Base-by-base conservation (phyloP, 2,329 filamentous ascomycete genomes). In the Apiospora aurea region DNA sequence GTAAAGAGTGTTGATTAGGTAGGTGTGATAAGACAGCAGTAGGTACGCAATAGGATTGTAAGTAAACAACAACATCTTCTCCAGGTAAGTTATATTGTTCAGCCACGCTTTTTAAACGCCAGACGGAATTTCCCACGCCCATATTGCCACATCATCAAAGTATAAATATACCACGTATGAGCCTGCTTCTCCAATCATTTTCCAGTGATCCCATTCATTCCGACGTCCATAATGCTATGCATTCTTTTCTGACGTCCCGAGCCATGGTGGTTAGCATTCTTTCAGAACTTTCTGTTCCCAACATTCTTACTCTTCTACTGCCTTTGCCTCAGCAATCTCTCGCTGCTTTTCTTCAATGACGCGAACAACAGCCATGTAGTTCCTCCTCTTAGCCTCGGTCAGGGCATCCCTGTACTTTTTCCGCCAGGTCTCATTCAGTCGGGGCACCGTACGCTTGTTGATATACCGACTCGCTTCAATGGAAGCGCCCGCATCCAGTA, bases 341-440 rank as follows among this genome's bases (percentile, higher is more conserved):
- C 74, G 21, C 66, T 70, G 18, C 71, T 71, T 57, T 68, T 70
- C 67, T 53, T 73, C 69, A 66, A 72, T 21, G 34, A 64, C 57
- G 10, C 34, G 57, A 41, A 64, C 57, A 21, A 64, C 57, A 13
- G 18, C 57, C 57, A 64, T 0, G 41, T 64, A 64, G 3, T 64
- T 64, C 10, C 57, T 41, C 34, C 16, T 41, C 8, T 64, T 64
- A 8, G 57, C 57, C 34, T 41, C 29, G 34, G 29, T 34, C 34
- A 64, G 34, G 53, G 53, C 26, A 11, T 61, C 53, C 16, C 16
- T 34, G 29, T 34, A 34, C 5, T 21, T 34, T 38, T 34, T 61
- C 29, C 53, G 26, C 29, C 53, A 61, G n/a, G 18, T 21, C 3
- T 34, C 34, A 11, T 38, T 29, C 38, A 46, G n/a, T 11, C 24